Percentiles rank a stretch among this genome's conserved stretches.
These are phyloP conservation scores for Penicillium turbatum DNA, from an alignment of 495 filamentous ascomycete species.

Conservation along the genomic window DNA sequence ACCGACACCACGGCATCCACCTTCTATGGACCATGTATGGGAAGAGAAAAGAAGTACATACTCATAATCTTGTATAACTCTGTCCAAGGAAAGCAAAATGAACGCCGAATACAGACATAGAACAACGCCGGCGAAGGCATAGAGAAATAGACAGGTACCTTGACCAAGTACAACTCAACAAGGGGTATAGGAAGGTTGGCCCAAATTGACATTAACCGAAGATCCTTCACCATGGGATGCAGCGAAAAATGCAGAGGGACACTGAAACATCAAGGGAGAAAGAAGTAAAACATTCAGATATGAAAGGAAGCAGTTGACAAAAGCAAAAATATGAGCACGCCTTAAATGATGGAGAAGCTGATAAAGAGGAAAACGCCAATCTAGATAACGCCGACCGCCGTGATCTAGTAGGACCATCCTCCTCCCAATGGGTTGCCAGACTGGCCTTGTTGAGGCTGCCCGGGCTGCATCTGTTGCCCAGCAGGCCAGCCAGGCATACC, in stretches of 20 bases:
- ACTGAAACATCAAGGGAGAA: constrained; percentile 25
- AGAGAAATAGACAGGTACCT: constrained; percentile 5
- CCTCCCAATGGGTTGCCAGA: constrained; percentile 42
- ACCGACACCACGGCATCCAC: not conserved
- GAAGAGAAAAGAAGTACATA: constrained; percentile 18
- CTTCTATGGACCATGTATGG: constrained; percentile 8
- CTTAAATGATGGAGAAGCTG: constrained; percentile 11
- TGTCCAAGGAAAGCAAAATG: constrained; percentile 8
- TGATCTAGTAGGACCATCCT: constrained; percentile 42
- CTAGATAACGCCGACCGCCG: constrained; percentile 26
- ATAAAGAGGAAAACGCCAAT: constrained; percentile 23
- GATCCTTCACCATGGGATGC: constrained; percentile 24
- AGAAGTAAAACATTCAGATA: constrained; percentile 16
- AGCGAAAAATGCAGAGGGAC: constrained; percentile 7
- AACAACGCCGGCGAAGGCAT: constrained; percentile 11
- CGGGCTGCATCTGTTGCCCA: constrained; percentile 39
- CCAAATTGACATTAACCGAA: constrained; percentile 37
- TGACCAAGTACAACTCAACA: constrained; percentile 37
- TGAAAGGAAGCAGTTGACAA: constrained; percentile 19
- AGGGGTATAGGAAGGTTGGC: constrained; percentile 45
- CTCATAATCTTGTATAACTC: constrained; percentile 23
- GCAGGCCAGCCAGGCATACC: constrained; percentile 42
- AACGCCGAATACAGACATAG: constrained; percentile 19
- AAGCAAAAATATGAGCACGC: constrained; percentile 12
- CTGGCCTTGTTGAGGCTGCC: constrained; percentile 42